Evolutionary conservation across 768 basidiomycete genomes (phyloP), one percentile per base, ranked within the genome.

Genomic region (Suillus weaverae): DNA sequence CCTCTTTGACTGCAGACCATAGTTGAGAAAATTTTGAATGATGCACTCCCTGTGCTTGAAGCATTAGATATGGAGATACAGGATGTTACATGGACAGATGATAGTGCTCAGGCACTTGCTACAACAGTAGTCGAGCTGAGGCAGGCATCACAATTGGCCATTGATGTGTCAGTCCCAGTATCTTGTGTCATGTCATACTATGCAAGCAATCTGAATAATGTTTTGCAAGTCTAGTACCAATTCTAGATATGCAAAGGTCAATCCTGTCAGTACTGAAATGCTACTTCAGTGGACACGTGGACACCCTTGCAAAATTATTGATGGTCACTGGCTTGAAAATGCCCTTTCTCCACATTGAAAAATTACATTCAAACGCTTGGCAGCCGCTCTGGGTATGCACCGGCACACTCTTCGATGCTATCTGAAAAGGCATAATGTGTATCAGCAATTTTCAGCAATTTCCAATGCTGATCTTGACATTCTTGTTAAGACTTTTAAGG

Each of bases 381-480:
- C 71, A 2, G 39, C 53, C 38, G 56, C 59, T 3, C 43, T 72
- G 7, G 66, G 66, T 0, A 65, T 74, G 16, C 71, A 73, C 39
- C 20, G 65, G 0, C 70, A 72, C 33, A 73, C 68, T 0, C 64
- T 73, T 9, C 64, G 60, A 7, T 51, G 39, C 16, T 67, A 71
- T 55, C 56, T 72, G 7, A 63, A 67, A 50, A 36, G 60, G 10
- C 32, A 69, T 26, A 39, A 61, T 4, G 61, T 73, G 16, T 65
- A 69, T 33, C 10, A 64, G 0, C 46, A 48, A 2, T 73, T 67
- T 38, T 67, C 70, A 9, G 33, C 53, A 13, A 65, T 73, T n/a
- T 66, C 63, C 18, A 62, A 74, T 51, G 35, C 50, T 18, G 69
- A 70, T 4, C 65, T 72, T 8, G 70, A 73, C 35, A 54, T 62